Conservation (phyloP, 2,329 filamentous ascomycete species). For the Fusarium penzigii region DNA sequence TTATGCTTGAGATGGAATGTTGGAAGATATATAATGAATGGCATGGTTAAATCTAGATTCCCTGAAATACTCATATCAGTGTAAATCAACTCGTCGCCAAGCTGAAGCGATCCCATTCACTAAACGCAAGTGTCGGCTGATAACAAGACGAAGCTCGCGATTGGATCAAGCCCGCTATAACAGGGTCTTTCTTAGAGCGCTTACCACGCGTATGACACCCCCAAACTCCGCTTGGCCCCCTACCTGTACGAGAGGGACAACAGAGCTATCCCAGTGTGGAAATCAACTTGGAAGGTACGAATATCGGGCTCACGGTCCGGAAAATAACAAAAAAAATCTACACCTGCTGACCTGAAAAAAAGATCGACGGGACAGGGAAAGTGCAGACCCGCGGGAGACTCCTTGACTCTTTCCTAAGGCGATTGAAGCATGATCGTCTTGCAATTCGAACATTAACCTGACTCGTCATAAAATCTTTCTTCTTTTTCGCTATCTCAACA, state of each 20-base stretch:
- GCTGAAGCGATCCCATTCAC: neutral
- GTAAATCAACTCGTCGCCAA: neutral
- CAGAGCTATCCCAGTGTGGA: too few relatives aligned
- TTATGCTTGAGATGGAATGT: neutral
- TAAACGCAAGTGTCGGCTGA: conserved; percentile 24
- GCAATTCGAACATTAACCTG: neutral
- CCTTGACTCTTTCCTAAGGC: neutral
- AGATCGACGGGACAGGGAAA: conserved; percentile 1
- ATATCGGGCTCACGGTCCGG: neutral
- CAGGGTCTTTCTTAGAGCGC: neutral
- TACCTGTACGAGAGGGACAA: too few relatives aligned
- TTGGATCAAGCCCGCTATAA: neutral
- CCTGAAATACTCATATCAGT: too few relatives aligned
- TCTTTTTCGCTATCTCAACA: neutral
- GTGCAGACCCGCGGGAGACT: neutral
- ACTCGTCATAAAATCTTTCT: neutral
- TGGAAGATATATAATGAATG: neutral
- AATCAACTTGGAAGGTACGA: neutral
- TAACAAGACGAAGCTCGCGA: neutral
- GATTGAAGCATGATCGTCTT: neutral
- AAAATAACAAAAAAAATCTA: neutral
- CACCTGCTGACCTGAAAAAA: conserved; percentile 11
- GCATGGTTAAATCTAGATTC: neutral
- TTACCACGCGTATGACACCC: too few relatives aligned
- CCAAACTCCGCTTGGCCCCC: too few relatives aligned